These are phyloP conservation scores for Passalora sequoiae DNA, from an alignment of 2,329 filamentous ascomycete genomes.

Conservation along the genomic window DNA sequence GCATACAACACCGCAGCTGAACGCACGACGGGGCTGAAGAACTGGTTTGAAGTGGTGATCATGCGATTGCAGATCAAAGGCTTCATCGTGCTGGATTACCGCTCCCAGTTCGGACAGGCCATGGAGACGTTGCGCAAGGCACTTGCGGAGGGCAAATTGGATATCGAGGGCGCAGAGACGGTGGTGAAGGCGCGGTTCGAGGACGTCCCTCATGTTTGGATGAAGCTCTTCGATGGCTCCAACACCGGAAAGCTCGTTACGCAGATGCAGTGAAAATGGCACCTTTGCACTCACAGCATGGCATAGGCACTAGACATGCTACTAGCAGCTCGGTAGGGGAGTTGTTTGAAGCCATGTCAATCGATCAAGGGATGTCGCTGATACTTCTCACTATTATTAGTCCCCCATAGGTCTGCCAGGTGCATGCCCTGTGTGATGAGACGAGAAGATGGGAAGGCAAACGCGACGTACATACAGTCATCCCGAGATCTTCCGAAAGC, in stretches of 20 bases:
- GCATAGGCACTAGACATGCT: too few species aligned
- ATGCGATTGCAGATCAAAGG: conserved; percentile 33
- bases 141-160: conserved; percentile 44
- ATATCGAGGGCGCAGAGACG: conserved; percentile 43
- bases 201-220: conserved; percentile 47
- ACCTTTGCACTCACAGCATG: too few species aligned
- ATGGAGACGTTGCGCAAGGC: conserved; percentile 28
- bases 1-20: conserved; percentile 58
- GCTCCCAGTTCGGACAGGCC: conserved; percentile 23
- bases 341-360: too few species aligned
- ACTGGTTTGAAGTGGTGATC: conserved; percentile 35
- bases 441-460: too few species aligned
- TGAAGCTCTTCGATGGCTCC: conserved; percentile 44
- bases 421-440: too few species aligned
- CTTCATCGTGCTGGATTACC: conserved; percentile 34
- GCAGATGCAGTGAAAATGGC: conserved; percentile 25
- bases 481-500: too few species aligned
- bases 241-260: conserved; percentile 48
- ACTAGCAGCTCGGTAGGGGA: too few species aligned
- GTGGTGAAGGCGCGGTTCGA: conserved; percentile 46
- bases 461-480: too few species aligned
- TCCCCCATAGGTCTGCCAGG: too few species aligned
- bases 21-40: conserved; percentile 31
- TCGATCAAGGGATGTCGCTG: too few species aligned
- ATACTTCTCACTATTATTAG: too few species aligned